Evolutionary conservation across 192 early-diverging fungal species (phyloP), one percentile per base, ranked within the genome.

Genomic region (Coemansia sp.): DNA sequence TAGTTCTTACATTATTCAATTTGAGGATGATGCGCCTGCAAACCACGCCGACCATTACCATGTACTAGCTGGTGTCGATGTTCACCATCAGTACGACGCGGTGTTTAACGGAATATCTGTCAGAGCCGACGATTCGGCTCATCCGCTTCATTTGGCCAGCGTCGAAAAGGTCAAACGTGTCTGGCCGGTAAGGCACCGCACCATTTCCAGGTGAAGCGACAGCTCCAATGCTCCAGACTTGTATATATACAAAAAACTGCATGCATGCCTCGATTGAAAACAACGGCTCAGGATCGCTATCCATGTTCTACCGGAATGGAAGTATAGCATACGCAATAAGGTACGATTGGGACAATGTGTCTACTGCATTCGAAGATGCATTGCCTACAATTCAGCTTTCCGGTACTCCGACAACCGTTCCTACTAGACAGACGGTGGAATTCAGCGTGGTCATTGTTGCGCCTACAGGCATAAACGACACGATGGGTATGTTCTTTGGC

Each of bases 401-500:
- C n/a, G n/a, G n/a, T n/a, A n/a, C n/a, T n/a, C 57, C 73, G 10
- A 4, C 10, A 37, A 15, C 57, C 6, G 36, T 83, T 37, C 50
- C 53, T 4, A 58, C 82, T 3, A 77, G 82, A 15, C 27, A 74
- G 41, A 52, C 68, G 0, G 22, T 19, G 20, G 31, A 53, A 4
- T 2, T 72, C 17, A 62, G 52, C 0, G 70, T 76, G 17, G 37
- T 54, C 19, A 65, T 83, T 27, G 50, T 68, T 11, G 65, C 65
- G 3, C 82, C 82, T 1, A 27, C 34, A 6, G 73, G 62, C 2
- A 55, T 83, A 17, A 47, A 52, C 23, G 71, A 80, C 19, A 61
- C 52, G 2, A 76, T 72, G 11, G 50, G 53, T 14, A 80, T 77
- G 82, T 75, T 74, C 59, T 83, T 80, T 37, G 70, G 82, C 31